A percentile compares a stretch with the other conserved stretches of the same genome.
These are phyloP conservation scores for Circinella minor DNA, from an alignment of 371 early-diverging fungal species.

Conservation along the genomic window DNA sequence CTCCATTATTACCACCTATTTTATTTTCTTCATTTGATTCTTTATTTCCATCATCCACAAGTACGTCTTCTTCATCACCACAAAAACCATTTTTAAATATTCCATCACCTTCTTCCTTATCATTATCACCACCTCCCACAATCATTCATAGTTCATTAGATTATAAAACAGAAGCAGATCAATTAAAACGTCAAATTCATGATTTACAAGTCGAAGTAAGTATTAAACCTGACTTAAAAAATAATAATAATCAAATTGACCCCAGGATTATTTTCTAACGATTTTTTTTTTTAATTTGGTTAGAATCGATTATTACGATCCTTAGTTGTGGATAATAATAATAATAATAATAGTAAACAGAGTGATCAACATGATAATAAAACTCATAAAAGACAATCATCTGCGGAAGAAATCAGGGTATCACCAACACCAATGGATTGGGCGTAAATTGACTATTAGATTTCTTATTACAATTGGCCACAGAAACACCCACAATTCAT, in stretches of 20 bases:
- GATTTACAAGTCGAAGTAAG: constrained; percentile 41
- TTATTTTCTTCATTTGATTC: constrained; percentile 1
- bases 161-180: constrained; percentile 13
- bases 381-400: background rate
- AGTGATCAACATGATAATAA: too few relatives aligned
- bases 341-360: background rate
- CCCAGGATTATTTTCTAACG: too few relatives aligned
- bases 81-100: background rate
- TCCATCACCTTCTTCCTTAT: background rate
- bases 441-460: background rate
- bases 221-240: background rate
- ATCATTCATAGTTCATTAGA: background rate
- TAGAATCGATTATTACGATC: constrained; percentile 31
- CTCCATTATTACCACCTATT: background rate
- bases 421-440: constrained; percentile 3
- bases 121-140: background rate
- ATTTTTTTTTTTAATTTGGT: background rate
- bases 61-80: background rate
- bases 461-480: too few relatives aligned
- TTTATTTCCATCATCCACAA: background rate
- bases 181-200: constrained; percentile 27
- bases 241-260: too few relatives aligned
- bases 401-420: background rate
- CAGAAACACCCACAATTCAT: background rate
- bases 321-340: constrained; percentile 14